Evolutionary conservation across 768 basidiomycete genomes (phyloP), one percentile per base, ranked within the genome.

Genomic region (Trametopsis cervina): DNA sequence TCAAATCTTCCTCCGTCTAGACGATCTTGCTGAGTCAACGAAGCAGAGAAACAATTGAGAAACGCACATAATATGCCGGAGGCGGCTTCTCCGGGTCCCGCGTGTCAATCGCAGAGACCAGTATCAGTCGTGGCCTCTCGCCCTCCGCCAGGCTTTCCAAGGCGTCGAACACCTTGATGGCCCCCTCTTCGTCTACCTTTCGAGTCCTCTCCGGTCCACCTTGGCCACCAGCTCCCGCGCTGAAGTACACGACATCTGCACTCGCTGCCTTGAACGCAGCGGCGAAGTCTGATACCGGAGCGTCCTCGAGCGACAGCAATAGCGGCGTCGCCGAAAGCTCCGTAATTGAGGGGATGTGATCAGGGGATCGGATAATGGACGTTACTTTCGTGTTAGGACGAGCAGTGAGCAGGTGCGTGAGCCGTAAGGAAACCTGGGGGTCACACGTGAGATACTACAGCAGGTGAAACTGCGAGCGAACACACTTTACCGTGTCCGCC

Each of bases 111-210:
- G 77, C 76, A 17, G 80, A 81, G 26, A 85, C 76, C 46, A 81
- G 60, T 35, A 84, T 69, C 43, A 84, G 58, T 45, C 78, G 62
- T 26, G 80, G 80, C 50, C 73, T 74, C n/a, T 55, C 46, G 1
- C 68, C 69, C 39, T 72, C 55, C n/a, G 21, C 33, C 2, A 80
- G 66, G 0, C 40, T 63, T 59, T 84, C 83, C 44, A 86, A 67
- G 0, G 81, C 83, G 57, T 85, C 83, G 56, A 80, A 85, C 2
- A 83, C 74, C 63, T 85, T 85, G 29, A 86, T 52, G 0, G 81
- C 81, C 7, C 81, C 83, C 42, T 81, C 77, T 54, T 76, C 78
- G 54, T 77, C 75, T 4, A 84, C 81, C 23, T 66, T 69, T 58
- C 72, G 74, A 2, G 77, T 82, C 25, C 75, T 59, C 55, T 77